These are phyloP conservation scores for Trichoderma breve DNA, from an alignment of 2,329 filamentous ascomycete species.

Conservation along the genomic window DNA sequence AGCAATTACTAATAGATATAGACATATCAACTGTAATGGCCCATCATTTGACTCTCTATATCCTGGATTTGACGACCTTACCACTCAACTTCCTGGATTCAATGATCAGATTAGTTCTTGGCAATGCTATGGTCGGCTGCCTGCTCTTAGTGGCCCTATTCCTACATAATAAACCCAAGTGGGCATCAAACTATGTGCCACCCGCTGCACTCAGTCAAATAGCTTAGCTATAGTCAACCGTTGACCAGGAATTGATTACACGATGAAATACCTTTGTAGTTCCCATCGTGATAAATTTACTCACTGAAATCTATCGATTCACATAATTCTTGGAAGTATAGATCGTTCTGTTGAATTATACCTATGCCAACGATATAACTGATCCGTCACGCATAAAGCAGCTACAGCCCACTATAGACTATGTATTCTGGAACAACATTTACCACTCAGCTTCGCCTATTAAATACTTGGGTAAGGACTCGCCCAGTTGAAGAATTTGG, in stretches of 20 bases:
- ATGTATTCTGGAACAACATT: no score
- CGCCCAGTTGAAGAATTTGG: no score
- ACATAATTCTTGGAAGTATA: no score
- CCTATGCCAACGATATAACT: neutral
- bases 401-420: neutral
- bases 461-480: no score
- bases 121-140: neutral
- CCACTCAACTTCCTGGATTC: neutral
- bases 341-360: no score
- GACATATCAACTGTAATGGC: neutral
- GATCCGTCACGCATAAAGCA: neutral
- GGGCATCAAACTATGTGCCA: neutral
- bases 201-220: neutral
- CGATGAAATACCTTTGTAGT: neutral
- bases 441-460: no score
- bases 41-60: neutral
- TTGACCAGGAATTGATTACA: neutral
- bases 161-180: neutral
- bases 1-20: neutral
- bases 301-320: neutral
- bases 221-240: neutral
- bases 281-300: neutral
- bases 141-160: neutral
- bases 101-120: neutral
- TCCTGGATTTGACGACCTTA: neutral